A percentile compares a stretch with the other conserved stretches of the same genome.
These are phyloP conservation scores for Erythrobasidium hasegawianum DNA, from an alignment of 1,284 basidiomycete species.

Conservation along the genomic window DNA sequence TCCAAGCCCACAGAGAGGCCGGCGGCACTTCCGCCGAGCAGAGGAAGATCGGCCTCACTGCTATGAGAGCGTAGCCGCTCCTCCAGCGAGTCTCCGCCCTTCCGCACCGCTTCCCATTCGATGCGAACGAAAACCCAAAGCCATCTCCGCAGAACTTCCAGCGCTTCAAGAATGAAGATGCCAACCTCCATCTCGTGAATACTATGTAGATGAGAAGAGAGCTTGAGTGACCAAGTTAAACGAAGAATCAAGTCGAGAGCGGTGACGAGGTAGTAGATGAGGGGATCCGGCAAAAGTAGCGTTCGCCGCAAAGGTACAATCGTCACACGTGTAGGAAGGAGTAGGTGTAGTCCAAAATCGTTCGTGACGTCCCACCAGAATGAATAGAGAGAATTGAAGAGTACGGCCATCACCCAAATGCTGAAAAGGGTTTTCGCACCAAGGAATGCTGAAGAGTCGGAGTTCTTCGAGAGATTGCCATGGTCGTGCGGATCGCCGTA, in stretches of 20 bases:
- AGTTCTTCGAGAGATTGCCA: slow-evolving; percentile 17
- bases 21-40: slow-evolving; percentile 3
- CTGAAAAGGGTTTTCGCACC: slow-evolving; percentile 28
- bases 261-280: slow-evolving; percentile 78
- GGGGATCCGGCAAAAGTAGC: slow-evolving; percentile 69
- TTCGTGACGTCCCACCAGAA: slow-evolving; percentile 99
- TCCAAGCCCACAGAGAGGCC: not conserved
- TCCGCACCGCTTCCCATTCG: slow-evolving; percentile 85
- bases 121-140: slow-evolving; percentile 95
- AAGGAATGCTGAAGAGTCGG: slow-evolving; percentile 11
- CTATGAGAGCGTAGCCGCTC: slow-evolving; percentile 25
- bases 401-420: slow-evolving; percentile 69
- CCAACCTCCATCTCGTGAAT: slow-evolving; percentile 74
- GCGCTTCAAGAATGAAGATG: slow-evolving; percentile 84
- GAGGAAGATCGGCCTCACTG: slow-evolving; percentile 15
- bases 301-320: slow-evolving; percentile 60
- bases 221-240: slow-evolving; percentile 90
- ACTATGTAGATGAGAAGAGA: slow-evolving; percentile 81
- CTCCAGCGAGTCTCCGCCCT: slow-evolving; percentile 45
- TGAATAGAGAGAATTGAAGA: slow-evolving; percentile 86
- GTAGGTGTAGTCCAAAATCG: slow-evolving; percentile 88
- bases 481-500: slow-evolving; percentile 41
- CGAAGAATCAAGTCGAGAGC: slow-evolving; percentile 82
- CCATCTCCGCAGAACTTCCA: slow-evolving; percentile 85
- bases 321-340: slow-evolving; percentile 52